Conservation (phyloP, 139 green algal species). For the Chlamydomonas incerta region DNA sequence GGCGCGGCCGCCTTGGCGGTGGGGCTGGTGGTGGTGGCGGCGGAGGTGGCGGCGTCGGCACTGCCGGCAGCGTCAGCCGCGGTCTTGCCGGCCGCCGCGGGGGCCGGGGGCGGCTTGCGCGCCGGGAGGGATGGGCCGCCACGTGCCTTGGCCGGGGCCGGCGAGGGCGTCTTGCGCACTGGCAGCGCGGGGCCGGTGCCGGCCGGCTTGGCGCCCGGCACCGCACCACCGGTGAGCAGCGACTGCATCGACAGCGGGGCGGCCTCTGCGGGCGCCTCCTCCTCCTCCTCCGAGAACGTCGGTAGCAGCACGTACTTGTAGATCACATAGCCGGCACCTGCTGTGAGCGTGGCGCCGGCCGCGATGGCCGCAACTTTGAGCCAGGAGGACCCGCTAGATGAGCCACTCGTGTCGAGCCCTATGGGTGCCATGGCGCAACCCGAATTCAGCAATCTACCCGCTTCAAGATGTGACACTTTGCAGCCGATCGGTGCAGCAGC, state of each 20-base stretch:
- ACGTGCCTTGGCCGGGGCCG: not conserved
- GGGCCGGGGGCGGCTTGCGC: not conserved
- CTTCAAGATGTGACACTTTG: too few relatives aligned
- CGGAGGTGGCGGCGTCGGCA: not conserved
- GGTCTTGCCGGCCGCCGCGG: not conserved
- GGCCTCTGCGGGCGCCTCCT: not conserved
- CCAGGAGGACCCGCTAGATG: not conserved
- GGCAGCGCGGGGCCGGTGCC: not conserved
- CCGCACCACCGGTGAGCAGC: constrained; percentile 28
- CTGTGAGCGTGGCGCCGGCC: not conserved
- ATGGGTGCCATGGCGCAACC: too few relatives aligned
- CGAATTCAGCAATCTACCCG: too few relatives aligned
- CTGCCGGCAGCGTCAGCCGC: not conserved
- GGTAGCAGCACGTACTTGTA: constrained; percentile 30
- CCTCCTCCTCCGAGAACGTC: not conserved
- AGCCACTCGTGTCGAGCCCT: not conserved
- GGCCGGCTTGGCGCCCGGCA: not conserved
- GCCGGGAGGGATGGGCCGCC: not conserved
- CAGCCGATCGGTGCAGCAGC: too few relatives aligned
- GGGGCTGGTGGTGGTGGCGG: not conserved
- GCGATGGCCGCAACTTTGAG: constrained; percentile 14
- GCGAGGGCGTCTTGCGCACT: constrained; percentile 7
- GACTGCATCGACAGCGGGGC: constrained; percentile 17
- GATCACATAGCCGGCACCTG: constrained; percentile 26
- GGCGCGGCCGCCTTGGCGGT: not conserved